Evolutionary conservation across 2,329 filamentous ascomycete species (phyloP), one percentile per base, ranked within the genome.

Genomic region (Colletotrichum sp.): DNA sequence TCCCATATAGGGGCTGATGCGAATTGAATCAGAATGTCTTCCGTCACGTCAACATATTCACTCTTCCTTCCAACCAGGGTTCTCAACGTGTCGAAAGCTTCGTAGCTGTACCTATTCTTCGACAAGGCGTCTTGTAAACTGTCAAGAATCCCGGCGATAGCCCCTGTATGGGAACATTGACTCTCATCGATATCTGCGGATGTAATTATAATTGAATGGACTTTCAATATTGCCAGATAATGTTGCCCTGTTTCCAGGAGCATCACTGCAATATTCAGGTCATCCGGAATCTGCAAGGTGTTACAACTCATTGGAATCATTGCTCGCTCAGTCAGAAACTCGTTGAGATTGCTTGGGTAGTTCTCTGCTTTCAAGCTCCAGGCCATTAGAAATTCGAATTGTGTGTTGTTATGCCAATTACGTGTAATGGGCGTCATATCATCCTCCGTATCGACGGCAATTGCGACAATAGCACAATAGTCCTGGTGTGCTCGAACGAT

Each of bases 321-420:
- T 6, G 55, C 13, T 59, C 6, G 55, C 4, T 1, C 10, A 0
- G 1, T 4, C 8, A 59, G 0, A 10, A 59, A 1, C 1, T 28
- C 10, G 13, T n/a, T 2, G 26, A 59, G 1, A 3, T 0, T 12
- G 0, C 8, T 13, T 13, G 8, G 24, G 0, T 59, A 4, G 1
- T 3, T 28, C 1, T 15, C 55, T 18, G 5, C 0, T 6, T 59
- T 3, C 55, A 16, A 30, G 8, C 28, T 18, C 55, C 55, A 59
- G 4, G 0, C 0, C 4, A 59, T 8, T 3, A 30, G 26, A 59
- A 18, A 28, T 0, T 59, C 24, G 4, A 59, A 12, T 4, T 30
- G 15, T 3, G 15, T 10, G 5, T 30, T 59, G 2, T 0, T 1
- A 30, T 2, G 21, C 55, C n/a, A n/a, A n/a, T n/a, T n/a, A n/a